Base-by-base conservation (phyloP, 2,329 filamentous ascomycete genomes). In the Endothia cerciana region DNA sequence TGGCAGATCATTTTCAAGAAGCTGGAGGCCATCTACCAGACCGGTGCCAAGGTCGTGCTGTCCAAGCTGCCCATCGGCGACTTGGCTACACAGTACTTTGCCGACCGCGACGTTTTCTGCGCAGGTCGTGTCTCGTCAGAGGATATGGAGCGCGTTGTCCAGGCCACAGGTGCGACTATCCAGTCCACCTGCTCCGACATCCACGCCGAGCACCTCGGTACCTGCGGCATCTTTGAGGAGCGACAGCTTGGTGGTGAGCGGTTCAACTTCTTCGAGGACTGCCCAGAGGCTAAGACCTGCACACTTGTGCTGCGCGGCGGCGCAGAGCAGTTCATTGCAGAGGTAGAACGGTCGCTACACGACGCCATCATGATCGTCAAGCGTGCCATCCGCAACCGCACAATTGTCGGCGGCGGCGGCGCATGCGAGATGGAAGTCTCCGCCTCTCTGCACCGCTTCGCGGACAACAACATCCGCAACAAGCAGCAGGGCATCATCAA, bases 1-100 rank as follows among this genome's bases (percentile, higher is more conserved):
- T 99, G 95, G 95, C 93, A 97, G 80, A 99, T 99, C 77, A 99
- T 99, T 79, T 98, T 91, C 88, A 94, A 97, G 85, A 99, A 99
- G 86, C 91, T 99, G 77, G 95, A 99, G 82, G 92, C 94, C 59
- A 82, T 97, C 63, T 87, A 94, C 85, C 89, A 94, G 80, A 97
- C 94, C 6, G 95, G 95, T 63, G 95, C 95, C 70, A 97, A 97
- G 87, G 93, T 99, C 61, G 93, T 99, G 51, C 89, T 99, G 65
- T 97, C 93, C 81, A 98, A 97, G 82, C 85, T 98, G 69, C 95
- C 95, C 49, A 98, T 99, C 75, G 95, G 95, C 75, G 95, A 99
- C 83, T 82, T 99, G 75, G 95, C 95, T 67, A 99, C 95, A 64
- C 95, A 99, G 83, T 97, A 90, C 83, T 99, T 99, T 75, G 95